Conservation (phyloP, 768 basidiomycete species). For the Clitopilus hobsonii region DNA sequence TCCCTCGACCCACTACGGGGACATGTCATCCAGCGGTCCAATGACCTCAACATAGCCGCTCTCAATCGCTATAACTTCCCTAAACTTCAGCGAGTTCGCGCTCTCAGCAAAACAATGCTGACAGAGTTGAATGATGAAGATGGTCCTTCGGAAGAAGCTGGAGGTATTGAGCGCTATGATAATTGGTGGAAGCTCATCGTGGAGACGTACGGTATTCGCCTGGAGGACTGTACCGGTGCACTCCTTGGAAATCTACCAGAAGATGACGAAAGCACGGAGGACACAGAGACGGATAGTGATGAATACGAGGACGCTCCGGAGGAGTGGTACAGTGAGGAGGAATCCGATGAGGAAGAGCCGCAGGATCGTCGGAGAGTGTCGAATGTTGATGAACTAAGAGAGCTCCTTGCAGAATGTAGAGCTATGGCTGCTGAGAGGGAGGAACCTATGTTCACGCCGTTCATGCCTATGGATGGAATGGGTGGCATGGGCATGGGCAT, state of each 20-base stretch:
- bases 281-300: slow-evolving; percentile 25
- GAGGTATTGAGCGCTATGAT: slow-evolving; percentile 56
- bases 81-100: slow-evolving; percentile 51
- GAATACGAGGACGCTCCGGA: slow-evolving; percentile 22
- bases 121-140: slow-evolving; percentile 50
- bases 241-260: slow-evolving; percentile 48
- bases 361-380: slow-evolving; percentile 10
- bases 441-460: slow-evolving; percentile 27
- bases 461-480: slow-evolving; percentile 4
- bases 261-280: slow-evolving; percentile 20
- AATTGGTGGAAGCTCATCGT: slow-evolving; percentile 60
- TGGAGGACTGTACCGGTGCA: slow-evolving; percentile 77
- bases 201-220: slow-evolving; percentile 37
- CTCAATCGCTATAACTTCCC: slow-evolving; percentile 56
- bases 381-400: slow-evolving; percentile 41
- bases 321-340: slow-evolving; percentile 20
- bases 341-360: slow-evolving; percentile 21
- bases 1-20: slow-evolving; percentile 37
- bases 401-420: slow-evolving; percentile 53
- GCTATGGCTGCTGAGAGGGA: slow-evolving; percentile 42
- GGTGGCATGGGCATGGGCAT: neutral
- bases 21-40: slow-evolving; percentile 45
- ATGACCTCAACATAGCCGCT: slow-evolving; percentile 63
- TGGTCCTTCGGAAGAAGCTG: slow-evolving; percentile 38
- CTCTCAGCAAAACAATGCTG: slow-evolving; percentile 51